These are phyloP conservation scores for Aspergillus ibericus DNA, from an alignment of 2,329 filamentous ascomycete species.

Conservation along the genomic window DNA sequence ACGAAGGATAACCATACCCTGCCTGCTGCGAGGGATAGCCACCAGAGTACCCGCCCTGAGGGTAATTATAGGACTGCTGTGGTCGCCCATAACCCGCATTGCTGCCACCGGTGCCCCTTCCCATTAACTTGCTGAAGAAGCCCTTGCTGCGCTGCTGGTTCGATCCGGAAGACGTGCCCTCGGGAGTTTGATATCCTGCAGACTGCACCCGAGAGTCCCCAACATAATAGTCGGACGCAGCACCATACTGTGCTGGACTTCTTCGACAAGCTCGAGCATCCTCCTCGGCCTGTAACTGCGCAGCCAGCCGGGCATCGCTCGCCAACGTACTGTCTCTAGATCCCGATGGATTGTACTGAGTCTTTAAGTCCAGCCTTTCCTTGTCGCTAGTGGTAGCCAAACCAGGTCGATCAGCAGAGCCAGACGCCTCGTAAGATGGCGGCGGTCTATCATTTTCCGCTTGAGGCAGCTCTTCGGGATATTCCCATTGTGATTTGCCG, in stretches of 20 bases:
- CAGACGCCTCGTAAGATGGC: slow-evolving; percentile 62
- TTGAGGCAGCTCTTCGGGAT: slow-evolving; percentile 68
- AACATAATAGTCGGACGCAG: slow-evolving; percentile 51
- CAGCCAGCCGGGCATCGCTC: slow-evolving; percentile 72
- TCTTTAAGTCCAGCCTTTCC: slow-evolving; percentile 61
- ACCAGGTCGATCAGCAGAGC: slow-evolving; percentile 46
- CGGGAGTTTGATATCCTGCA: slow-evolving; percentile 5
- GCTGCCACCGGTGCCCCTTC: slow-evolving; percentile 41
- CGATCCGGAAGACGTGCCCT: slow-evolving; percentile 26
- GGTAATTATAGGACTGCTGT: slow-evolving; percentile 25
- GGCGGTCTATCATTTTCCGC: slow-evolving; percentile 31
- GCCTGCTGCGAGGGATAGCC: slow-evolving; percentile 31
- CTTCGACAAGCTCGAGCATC: slow-evolving; percentile 57
- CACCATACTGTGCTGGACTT: slow-evolving; percentile 30
- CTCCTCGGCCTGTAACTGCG: slow-evolving; percentile 80
- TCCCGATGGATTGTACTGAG: slow-evolving; percentile 60
- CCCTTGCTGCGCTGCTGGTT: slow-evolving; percentile 45
- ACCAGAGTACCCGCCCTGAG: slow-evolving; percentile 29
- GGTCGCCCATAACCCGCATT: slow-evolving; percentile 18
- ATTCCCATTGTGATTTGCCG: slow-evolving; percentile 88
- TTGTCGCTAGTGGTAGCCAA: slow-evolving; percentile 42
- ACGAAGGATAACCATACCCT: slow-evolving; percentile 40
- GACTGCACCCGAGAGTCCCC: slow-evolving; percentile 20
- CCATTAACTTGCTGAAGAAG: slow-evolving; percentile 55
- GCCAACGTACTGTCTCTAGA: slow-evolving; percentile 42